phyloP scores from a whole-genome alignment of 1,284 basidiomycete species.

The Megacollybia platyphylla region DNA sequence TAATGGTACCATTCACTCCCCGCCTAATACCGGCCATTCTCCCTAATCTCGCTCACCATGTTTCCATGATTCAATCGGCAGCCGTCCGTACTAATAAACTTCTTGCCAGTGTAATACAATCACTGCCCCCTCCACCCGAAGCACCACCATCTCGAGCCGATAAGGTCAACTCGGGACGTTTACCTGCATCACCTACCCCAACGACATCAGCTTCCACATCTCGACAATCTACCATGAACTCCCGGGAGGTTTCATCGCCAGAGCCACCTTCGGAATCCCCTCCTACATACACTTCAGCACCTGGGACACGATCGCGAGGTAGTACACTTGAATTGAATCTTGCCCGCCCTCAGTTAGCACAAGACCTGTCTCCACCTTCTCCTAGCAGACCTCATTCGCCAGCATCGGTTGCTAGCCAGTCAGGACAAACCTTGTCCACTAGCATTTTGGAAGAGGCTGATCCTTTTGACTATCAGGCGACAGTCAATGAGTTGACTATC shows the following conservation, averaged over 20 bases:
- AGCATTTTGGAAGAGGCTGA: conserved; percentile 47
- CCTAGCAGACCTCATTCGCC: conserved; percentile 48
- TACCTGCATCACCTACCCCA: conserved; percentile 41
- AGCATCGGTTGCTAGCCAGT: conserved; percentile 27
- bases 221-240: conserved; percentile 31
- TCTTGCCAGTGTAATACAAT: conserved; percentile 78
- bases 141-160: conserved; percentile 25
- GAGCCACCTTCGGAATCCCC: conserved; percentile 23
- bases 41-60: conserved; percentile 89
- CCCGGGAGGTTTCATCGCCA: conserved; percentile 29
- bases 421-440: conserved; percentile 15
- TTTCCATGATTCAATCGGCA: conserved; percentile 77
- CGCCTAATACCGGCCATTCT: conserved; percentile 86
- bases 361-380: conserved; percentile 6
- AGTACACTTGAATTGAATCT: conserved; percentile 13
- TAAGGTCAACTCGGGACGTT: conserved; percentile 13
- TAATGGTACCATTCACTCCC: conserved; percentile 92
- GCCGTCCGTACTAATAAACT: conserved; percentile 83
- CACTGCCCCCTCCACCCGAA: conserved; percentile 62
- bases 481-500: conserved; percentile 85
- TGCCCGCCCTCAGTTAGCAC: conserved; percentile 13
- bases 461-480: conserved; percentile 84
- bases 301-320: conserved; percentile 15
- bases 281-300: conserved; percentile 10
- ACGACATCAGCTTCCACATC: conserved; percentile 24